phyloP scores from a whole-genome alignment of 139 green algal genomes.

The Klebsormidium nitens region DNA sequence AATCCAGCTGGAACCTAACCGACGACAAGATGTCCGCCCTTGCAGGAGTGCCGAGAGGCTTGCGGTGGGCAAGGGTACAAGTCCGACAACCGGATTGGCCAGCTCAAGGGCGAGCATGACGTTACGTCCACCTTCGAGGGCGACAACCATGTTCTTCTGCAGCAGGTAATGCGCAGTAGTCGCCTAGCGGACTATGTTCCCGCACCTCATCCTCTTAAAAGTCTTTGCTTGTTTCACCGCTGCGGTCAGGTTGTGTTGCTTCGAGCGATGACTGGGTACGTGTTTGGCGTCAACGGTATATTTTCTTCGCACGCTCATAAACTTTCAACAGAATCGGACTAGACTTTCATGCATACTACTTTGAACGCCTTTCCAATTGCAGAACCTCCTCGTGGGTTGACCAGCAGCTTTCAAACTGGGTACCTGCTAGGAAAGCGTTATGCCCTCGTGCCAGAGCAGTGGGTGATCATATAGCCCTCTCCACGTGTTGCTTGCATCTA shows the following conservation, averaged over 20 bases:
- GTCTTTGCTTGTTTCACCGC: too few species aligned
- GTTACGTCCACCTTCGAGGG: slow-evolving; percentile 88
- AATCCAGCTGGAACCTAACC: too few species aligned
- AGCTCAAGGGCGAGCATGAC: slow-evolving; percentile 79
- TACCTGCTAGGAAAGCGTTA: too few species aligned
- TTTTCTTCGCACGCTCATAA: too few species aligned
- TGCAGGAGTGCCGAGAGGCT: slow-evolving; percentile 67
- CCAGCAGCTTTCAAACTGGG: too few species aligned
- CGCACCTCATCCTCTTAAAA: neutral
- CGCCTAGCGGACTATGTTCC: neutral
- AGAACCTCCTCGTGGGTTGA: too few species aligned
- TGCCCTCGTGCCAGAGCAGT: too few species aligned
- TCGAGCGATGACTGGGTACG: too few species aligned
- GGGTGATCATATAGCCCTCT: neutral
- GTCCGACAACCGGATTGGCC: slow-evolving; percentile 75
- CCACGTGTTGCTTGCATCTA: neutral
- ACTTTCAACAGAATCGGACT: too few species aligned
- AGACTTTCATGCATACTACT: neutral
- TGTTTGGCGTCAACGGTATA: too few species aligned
- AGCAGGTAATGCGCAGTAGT: slow-evolving; percentile 60
- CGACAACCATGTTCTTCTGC: slow-evolving; percentile 92
- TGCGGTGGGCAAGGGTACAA: slow-evolving; percentile 60
- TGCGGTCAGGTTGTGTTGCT: too few species aligned
- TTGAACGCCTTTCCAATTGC: neutral
- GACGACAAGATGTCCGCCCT: too few species aligned